A percentile compares a stretch with the other conserved stretches of the same genome.
These are phyloP conservation scores for Tolypocladium paradoxum DNA, from an alignment of 2,329 filamentous ascomycete species.

Conservation along the genomic window DNA sequence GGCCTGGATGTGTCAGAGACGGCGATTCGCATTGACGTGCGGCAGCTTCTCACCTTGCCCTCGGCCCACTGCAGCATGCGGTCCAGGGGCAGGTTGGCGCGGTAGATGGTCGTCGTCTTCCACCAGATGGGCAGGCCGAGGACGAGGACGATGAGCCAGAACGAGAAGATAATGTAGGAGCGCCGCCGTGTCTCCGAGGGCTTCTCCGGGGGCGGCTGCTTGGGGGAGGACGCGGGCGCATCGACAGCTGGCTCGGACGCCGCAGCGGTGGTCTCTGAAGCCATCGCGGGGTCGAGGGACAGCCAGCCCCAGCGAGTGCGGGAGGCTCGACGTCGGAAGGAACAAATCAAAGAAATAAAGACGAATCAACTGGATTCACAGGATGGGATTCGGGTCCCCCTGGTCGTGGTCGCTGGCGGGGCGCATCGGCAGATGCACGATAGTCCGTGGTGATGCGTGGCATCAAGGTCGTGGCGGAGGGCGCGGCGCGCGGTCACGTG, in stretches of 20 bases:
- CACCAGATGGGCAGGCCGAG: constrained; percentile 93
- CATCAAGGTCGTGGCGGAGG: not conserved
- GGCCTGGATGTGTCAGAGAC: constrained; percentile 40
- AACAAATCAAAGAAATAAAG: not conserved
- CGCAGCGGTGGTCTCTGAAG: constrained; percentile 8
- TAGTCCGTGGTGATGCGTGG: not conserved
- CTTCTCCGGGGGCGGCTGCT: constrained; percentile 66
- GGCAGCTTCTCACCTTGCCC: not conserved
- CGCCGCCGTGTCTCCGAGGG: constrained; percentile 58
- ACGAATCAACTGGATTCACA: not conserved
- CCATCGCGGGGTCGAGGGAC: constrained; percentile 1
- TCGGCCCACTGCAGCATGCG: constrained; percentile 46
- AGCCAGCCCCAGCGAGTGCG: not conserved
- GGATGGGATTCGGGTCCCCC: not conserved
- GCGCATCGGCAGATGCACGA: not conserved
- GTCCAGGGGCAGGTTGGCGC: constrained; percentile 70
- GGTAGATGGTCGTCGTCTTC: constrained; percentile 85
- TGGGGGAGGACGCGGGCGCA: constrained; percentile 4
- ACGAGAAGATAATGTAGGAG: constrained; percentile 68
- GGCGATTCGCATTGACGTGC: not conserved
- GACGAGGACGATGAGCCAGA: constrained; percentile 77
- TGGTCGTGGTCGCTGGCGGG: not conserved
- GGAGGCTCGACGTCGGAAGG: not conserved
- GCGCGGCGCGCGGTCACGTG: constrained; percentile 1
- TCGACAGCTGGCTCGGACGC: constrained; percentile 7